Base-by-base conservation (phyloP, 1,284 basidiomycete genomes). In the Microbotryum scabiosae region DNA sequence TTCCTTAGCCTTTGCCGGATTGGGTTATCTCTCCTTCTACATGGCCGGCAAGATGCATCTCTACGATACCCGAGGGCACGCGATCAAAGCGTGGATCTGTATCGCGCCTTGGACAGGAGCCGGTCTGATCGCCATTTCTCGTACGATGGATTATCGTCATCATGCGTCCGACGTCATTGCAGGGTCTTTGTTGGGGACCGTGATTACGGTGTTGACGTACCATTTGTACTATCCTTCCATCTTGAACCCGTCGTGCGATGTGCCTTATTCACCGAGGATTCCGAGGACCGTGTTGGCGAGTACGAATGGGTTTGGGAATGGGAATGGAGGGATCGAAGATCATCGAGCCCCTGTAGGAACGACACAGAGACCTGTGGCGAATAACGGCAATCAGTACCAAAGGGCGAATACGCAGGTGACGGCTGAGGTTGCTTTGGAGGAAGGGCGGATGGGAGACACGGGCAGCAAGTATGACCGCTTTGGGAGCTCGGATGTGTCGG, bases 41-140 rank as follows among this genome's bases (percentile, higher is more conserved):
- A 76, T 92, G 5, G 86, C 88, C 8, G 92, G 91, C 5, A 97
- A 97, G 76, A 77, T 96, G 70, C 92, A 94, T 72, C 77, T 97
- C 12, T 96, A 91, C 69, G 90, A 96, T 73, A 78, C 78, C 50
- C 80, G 84, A 48, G 90, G 90, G 4, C 83, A 90, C 74, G 79
- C 87, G 85, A 80, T 83, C 44, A 91, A 92, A 71, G 85, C 87
- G 7, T 97, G 92, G 91, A 75, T 93, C 32, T 80, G 85, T 0
- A 72, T 91, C 2, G 76, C 82, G 0, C 93, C 92, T 0, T 81
- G 94, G 53, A 76, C 85, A 41, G 90, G 81, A 18, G 92, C 90
- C 3, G 79, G 85, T 1, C 80, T 96, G 47, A 88, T 97, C 28
- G 92, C 92, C 3, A 86, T 97, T 61, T 71, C 69, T 12, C 62